phyloP scores from a whole-genome alignment of 768 basidiomycete genomes.

The Termitomyces sp. region DNA sequence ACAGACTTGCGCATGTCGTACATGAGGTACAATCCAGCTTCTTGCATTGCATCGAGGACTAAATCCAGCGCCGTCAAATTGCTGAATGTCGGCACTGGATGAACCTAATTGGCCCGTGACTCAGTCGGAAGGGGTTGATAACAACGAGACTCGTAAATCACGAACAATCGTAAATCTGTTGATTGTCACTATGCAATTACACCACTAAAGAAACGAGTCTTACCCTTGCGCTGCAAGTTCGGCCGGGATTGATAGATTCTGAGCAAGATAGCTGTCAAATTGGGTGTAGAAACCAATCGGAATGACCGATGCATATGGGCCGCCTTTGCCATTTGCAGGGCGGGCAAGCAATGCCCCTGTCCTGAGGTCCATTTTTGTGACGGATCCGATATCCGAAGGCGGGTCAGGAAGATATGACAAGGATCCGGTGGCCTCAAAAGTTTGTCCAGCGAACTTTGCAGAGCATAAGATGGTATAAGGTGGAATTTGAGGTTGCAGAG shows the following conservation, averaged over 20 bases:
- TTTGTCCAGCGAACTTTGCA: constrained; percentile 33
- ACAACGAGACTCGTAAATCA: constrained; percentile 1
- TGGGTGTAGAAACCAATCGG: constrained; percentile 74
- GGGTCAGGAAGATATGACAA: constrained; percentile 48
- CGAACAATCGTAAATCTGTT: constrained; percentile 36
- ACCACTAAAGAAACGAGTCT: constrained; percentile 15
- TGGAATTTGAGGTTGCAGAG: constrained; percentile 35
- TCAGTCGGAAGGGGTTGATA: not conserved
- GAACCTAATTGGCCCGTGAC: constrained; percentile 41
- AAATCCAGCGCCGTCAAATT: constrained; percentile 51
- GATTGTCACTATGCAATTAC: not conserved
- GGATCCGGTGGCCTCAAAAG: constrained; percentile 36
- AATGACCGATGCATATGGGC: constrained; percentile 50
- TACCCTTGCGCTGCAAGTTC: constrained; percentile 54
- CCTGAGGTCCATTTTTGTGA: constrained; percentile 60
- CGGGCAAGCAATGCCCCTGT: constrained; percentile 52
- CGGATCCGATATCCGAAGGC: constrained; percentile 40
- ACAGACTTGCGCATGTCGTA: constrained; percentile 72
- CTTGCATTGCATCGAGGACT: constrained; percentile 68
- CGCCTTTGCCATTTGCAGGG: constrained; percentile 43
- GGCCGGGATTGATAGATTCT: constrained; percentile 48
- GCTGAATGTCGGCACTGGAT: constrained; percentile 63
- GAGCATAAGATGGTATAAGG: constrained; percentile 34
- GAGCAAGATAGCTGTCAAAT: constrained; percentile 47
- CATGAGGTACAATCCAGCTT: constrained; percentile 66